Evolutionary conservation across 2,329 filamentous ascomycete genomes (phyloP), one percentile per base, ranked within the genome.

Genomic region (Apiospora saccharicola): DNA sequence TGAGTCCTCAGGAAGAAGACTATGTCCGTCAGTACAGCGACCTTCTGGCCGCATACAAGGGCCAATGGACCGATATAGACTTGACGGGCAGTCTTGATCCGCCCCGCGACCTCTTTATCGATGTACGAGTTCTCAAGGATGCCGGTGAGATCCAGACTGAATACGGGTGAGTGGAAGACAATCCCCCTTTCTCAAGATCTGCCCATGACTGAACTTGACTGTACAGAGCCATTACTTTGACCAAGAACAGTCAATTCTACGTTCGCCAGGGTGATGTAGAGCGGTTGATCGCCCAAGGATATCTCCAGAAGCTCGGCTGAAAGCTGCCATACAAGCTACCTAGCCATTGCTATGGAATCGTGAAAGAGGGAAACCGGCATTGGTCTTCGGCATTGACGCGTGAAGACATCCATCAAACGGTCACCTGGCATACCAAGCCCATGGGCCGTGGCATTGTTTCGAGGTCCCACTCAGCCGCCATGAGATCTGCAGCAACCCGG

Each of bases 101-200:
- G 34, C 96, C 96, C n/a, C 90, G 91, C 77, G 96, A 99, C 83
- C 85, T 99, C 70, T 99, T 98, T 82, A 97, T 99, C 78, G 96
- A 99, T 82, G 96, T 99, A 47, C 88, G 96, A 67, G 96, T 99
- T 68, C 84, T 99, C 75, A 98, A 96, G 81, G 96, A 99, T 85
- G 96, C 96, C 1, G 96, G 97, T 5, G 96, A 99, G 86, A 98
- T 99, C 75, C 96, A 99, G 85, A 99, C 96, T 0, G 97, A 99
- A 86, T 99, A 99, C 80, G 96, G 96, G 93, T 97, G 87, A 82
- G 92, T 71, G 57, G 61, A 44, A 57, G 41, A 44, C 69, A 64
- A 41, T 44, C 71, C 49, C 71, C 46, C 19, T 37, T 49, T 51
- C 26, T 72, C 43, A n/a, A n/a, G 69, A 69, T 41, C 16, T 68